Conservation (phyloP, 1,284 basidiomycete genomes). For the Malassezia equina region DNA sequence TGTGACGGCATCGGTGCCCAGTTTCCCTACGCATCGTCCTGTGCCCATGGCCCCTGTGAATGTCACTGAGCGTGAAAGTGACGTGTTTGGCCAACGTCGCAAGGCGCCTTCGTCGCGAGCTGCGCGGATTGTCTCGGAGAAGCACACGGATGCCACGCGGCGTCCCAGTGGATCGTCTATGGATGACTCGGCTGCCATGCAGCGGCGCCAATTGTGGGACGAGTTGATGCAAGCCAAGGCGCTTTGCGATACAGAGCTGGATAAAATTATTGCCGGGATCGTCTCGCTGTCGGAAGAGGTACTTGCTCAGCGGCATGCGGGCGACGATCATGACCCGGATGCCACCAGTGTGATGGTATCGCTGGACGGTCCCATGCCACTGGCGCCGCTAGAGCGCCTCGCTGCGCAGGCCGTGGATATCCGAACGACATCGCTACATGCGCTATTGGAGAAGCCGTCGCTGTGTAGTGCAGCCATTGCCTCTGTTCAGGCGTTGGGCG, state of each 20-base stretch:
- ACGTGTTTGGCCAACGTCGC: constrained; percentile 5
- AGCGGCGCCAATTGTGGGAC: constrained; percentile 13
- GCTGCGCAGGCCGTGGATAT: constrained; percentile 92
- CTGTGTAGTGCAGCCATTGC: constrained; percentile 76
- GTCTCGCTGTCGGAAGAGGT: constrained; percentile 2
- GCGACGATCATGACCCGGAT: constrained; percentile 7
- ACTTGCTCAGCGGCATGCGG: neutral
- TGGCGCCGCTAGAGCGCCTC: constrained; percentile 68
- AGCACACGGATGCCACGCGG: neutral
- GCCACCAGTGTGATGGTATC: constrained; percentile 4
- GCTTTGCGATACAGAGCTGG: constrained; percentile 13
- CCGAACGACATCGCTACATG: constrained; percentile 72
- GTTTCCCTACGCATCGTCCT: neutral
- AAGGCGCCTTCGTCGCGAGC: neutral
- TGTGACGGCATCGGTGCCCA: neutral
- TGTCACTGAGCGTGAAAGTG: neutral
- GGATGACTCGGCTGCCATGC: constrained; percentile 10
- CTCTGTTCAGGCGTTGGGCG: constrained; percentile 78
- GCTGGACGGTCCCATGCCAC: constrained; percentile 20
- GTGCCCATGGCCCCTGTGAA: neutral
- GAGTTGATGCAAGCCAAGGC: constrained; percentile 12
- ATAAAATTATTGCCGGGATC: constrained; percentile 4
- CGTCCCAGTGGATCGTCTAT: constrained; percentile 10
- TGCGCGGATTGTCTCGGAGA: constrained; percentile 10
- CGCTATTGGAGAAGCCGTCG: constrained; percentile 73